Conservation (phyloP, 129 eudicot genomes). For the Tagetes erecta region DNA sequence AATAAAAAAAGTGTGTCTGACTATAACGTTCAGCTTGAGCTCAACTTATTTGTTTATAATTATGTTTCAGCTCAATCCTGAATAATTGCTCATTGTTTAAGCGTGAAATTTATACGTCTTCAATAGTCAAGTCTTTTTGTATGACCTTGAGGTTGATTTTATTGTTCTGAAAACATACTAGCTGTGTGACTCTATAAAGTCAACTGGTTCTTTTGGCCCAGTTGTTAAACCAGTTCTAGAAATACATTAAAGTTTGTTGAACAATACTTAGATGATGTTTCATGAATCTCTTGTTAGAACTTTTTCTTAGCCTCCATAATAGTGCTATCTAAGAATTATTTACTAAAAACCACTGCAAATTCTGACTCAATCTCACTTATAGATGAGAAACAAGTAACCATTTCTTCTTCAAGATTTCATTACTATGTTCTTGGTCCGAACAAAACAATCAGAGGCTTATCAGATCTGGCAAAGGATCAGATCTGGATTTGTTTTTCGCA, state of each 20-base stretch:
- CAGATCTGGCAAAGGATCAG: constrained; percentile 49
- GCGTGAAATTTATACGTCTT: background rate
- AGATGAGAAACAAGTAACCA: background rate
- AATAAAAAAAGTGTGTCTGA: background rate
- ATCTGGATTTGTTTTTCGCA: background rate
- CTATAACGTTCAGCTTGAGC: background rate
- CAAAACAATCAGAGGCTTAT: constrained; percentile 40
- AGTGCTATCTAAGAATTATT: constrained; percentile 1
- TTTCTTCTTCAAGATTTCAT: constrained; percentile 19
- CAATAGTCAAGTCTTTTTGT: background rate
- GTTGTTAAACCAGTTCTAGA: background rate
- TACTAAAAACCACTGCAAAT: background rate
- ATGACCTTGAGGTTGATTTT: background rate
- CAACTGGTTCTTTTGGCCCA: background rate
- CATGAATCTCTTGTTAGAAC: background rate
- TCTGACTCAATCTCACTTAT: constrained; percentile 3
- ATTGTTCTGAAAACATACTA: background rate
- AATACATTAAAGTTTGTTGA: background rate
- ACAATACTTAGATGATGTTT: background rate
- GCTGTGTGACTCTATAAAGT: background rate
- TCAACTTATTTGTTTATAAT: background rate
- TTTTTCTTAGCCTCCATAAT: background rate
- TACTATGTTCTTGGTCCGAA: constrained; percentile 21
- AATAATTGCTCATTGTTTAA: too few species aligned
- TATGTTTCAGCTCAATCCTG: background rate